Percentiles rank a stretch among this genome's conserved stretches.
These are phyloP conservation scores for Chalciporus chontae DNA, from an alignment of 768 basidiomycete species.

Conservation along the genomic window DNA sequence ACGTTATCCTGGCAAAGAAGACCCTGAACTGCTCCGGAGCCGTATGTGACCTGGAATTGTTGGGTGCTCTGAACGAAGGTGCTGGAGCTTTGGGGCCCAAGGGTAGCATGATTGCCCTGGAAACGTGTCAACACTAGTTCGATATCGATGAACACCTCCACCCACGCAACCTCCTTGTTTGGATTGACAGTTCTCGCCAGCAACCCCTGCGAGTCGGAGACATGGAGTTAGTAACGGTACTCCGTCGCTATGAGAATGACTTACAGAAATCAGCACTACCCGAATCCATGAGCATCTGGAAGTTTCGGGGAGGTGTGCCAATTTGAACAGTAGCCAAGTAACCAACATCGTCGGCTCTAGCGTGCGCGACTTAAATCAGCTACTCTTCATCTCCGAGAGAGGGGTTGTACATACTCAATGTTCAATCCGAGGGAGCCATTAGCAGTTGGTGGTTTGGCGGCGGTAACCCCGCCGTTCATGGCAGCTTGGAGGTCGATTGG, in stretches of 20 bases:
- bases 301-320: constrained; percentile 60
- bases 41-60: constrained; percentile 63
- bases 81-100: constrained; percentile 59
- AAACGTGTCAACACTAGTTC: constrained; percentile 19
- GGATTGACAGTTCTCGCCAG: constrained; percentile 49
- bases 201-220: constrained; percentile 38
- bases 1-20: constrained; percentile 61
- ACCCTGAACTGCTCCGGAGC: constrained; percentile 67
- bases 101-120: constrained; percentile 62
- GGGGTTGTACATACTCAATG: constrained; percentile 52
- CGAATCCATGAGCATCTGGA: constrained; percentile 63
- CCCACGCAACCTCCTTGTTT: constrained; percentile 41
- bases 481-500: constrained; percentile 36
- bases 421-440: constrained; percentile 61
- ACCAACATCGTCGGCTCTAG: constrained; percentile 49
- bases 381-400: background rate
- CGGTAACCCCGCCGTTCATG: constrained; percentile 37
- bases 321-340: constrained; percentile 60
- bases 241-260: background rate
- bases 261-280: constrained; percentile 63
- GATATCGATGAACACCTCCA: background rate
- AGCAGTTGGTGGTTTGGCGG: constrained; percentile 38
- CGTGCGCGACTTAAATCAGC: constrained; percentile 2
- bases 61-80: constrained; percentile 52
- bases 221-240: background rate